Evolutionary conservation across 148 eudicot species (phyloP).

Genomic region (Pharnaceum exiguum): DNA sequence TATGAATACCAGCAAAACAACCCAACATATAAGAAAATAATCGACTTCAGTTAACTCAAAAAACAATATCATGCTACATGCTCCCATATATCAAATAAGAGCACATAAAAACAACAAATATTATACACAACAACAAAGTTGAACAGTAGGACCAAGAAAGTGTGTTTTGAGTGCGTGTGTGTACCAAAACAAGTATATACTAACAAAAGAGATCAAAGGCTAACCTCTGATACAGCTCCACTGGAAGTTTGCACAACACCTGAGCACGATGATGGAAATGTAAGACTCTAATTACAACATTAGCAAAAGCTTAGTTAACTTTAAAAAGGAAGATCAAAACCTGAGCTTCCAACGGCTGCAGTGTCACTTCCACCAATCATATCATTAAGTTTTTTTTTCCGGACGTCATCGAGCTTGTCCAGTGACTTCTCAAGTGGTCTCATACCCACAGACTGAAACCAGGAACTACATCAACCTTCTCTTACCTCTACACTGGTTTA

Average conservation of each 20-base stretch:
- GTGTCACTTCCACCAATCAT: conserved; percentile 81
- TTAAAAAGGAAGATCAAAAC: conserved; percentile 28
- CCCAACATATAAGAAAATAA: no score
- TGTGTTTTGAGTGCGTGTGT: no score
- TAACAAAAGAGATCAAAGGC: background rate
- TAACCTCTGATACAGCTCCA: conserved; percentile 61
- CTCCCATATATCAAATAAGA: no score
- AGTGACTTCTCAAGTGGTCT: conserved; percentile 95
- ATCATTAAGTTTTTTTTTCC: conserved; percentile 88
- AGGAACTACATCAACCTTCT: background rate
- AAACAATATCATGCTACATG: background rate
- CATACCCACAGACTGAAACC: conserved; percentile 85
- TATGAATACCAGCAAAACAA: no score
- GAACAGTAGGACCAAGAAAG: no score
- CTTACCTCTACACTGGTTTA: background rate
- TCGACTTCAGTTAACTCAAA: background rate
- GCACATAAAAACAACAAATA: no score
- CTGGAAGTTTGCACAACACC: conserved; percentile 50
- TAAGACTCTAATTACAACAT: background rate
- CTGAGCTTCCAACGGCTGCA: conserved; percentile 47
- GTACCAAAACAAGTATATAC: background rate
- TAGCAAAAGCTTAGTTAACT: background rate
- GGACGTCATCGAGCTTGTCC: conserved; percentile 95
- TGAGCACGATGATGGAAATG: conserved; percentile 19
- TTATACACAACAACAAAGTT: no score